Evolutionary conservation across 2,329 filamentous ascomycete genomes (phyloP), one percentile per base, ranked within the genome.

Genomic region (Thielaviopsis punctulata): DNA sequence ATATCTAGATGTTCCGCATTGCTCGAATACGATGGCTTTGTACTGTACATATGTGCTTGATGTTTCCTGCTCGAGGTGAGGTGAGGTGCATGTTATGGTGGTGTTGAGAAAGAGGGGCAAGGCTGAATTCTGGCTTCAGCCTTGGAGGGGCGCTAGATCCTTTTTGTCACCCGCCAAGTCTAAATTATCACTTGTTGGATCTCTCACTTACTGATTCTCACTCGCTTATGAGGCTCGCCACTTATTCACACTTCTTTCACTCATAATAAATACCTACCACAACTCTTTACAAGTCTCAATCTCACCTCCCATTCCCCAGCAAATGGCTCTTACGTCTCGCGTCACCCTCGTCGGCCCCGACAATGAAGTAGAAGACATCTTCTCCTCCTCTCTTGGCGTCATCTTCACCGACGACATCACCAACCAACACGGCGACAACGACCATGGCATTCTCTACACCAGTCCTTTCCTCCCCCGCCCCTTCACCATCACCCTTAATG

Each of bases 391-490:
- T 0, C 72, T 84, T 1, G 76, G 74, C 56, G 70, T 79, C 56
- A 75, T 85, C 62, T 84, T 84, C 66, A 73, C 78, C 3, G 79
- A 84, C 62, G 81, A 86, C 64, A 68, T 79, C 51, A 72, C 71
- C 54, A 80, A 77, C 65, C 72, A 76, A 62, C 81, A 86, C 63
- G 81, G 82, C 63, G 78, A 82, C 59, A 66, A 72, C 1, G 67
- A 74, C 48, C 72, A 77, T 56, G 65, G 68, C 18, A 71, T 86
- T 30, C 59, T 78, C 25, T 86, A 85, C 65, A 68, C 66, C 19
- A 79, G 72, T 54, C 74, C 68, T 36, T 67, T 68, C 54, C 67
- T 76, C 15, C 71, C 68, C 15, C 62, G 60, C 50, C 67, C 69
- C 10, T 60, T 76, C 45, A 57, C 62, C 45, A 65, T 76, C 58